phyloP scores from a whole-genome alignment of 257 asterid genomes.

The Haberlea rhodopensis region DNA sequence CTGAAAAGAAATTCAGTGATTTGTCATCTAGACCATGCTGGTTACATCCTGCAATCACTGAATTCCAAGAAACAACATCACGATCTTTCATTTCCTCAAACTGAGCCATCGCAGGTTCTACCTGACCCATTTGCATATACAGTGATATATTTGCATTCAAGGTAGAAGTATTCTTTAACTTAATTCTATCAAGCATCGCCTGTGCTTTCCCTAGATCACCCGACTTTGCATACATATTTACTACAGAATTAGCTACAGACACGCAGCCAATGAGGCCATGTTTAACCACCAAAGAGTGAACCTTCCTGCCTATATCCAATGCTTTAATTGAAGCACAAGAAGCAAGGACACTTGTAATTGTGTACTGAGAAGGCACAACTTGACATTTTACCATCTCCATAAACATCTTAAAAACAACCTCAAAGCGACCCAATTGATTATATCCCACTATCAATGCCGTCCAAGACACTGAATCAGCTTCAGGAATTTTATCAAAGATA shows the following conservation, averaged over 20 bases:
- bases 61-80: constrained; percentile 76
- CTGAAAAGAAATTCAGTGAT: constrained; percentile 55
- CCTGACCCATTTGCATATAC: constrained; percentile 59
- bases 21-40: constrained; percentile 58
- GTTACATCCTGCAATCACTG: constrained; percentile 73
- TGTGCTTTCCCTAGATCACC: constrained; percentile 49
- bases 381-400: constrained; percentile 48
- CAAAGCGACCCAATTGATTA: constrained; percentile 24
- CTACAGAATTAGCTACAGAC: constrained; percentile 67
- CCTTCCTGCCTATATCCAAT: constrained; percentile 52
- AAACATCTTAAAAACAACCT: constrained; percentile 46
- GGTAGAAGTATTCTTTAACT: constrained; percentile 53
- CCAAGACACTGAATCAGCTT: constrained; percentile 80
- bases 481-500: constrained; percentile 49
- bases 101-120: constrained; percentile 53
- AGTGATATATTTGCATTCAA: constrained; percentile 60
- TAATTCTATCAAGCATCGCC: constrained; percentile 52
- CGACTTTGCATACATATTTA: constrained; percentile 80
- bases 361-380: constrained; percentile 60
- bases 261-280: constrained; percentile 52
- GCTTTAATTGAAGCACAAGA: constrained; percentile 56
- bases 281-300: constrained; percentile 60
- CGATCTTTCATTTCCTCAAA: constrained; percentile 64
- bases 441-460: constrained; percentile 69
- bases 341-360: constrained; percentile 62